These are phyloP conservation scores for Isatis tinctoria DNA, from an alignment of 345 rosid species.

Conservation along the genomic window DNA sequence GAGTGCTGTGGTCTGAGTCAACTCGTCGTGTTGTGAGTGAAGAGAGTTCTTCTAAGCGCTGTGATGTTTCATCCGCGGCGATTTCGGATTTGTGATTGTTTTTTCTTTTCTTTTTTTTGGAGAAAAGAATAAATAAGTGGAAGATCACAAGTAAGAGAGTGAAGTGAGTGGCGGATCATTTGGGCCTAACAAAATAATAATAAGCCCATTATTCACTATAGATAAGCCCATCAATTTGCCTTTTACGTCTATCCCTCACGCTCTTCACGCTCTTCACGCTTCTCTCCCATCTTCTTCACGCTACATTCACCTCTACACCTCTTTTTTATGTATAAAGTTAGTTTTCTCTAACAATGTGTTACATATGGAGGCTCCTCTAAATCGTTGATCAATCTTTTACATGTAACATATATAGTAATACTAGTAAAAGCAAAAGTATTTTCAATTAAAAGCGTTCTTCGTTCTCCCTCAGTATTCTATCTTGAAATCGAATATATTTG, in stretches of 20 bases:
- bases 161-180: background rate
- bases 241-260: background rate
- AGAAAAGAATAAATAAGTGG: background rate
- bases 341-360: too few relatives aligned
- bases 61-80: background rate
- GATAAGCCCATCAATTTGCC: background rate
- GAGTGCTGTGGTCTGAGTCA: slow-evolving; percentile 8
- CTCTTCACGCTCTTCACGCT: background rate
- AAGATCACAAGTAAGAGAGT: background rate
- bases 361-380: too few relatives aligned
- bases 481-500: background rate
- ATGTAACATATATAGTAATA: too few relatives aligned
- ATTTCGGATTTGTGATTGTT: background rate
- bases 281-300: background rate
- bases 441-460: background rate
- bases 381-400: too few relatives aligned
- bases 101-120: background rate
- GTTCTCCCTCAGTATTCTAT: background rate
- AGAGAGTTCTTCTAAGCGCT: background rate
- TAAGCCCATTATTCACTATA: background rate
- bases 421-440: too few relatives aligned
- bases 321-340: background rate
- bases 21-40: slow-evolving; percentile 1
- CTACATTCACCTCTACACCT: background rate
- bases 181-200: background rate